A percentile compares a stretch with the other conserved stretches of the same genome.
phyloP scores from a whole-genome alignment of 768 basidiomycete species.

The Phylloporus sp. region DNA sequence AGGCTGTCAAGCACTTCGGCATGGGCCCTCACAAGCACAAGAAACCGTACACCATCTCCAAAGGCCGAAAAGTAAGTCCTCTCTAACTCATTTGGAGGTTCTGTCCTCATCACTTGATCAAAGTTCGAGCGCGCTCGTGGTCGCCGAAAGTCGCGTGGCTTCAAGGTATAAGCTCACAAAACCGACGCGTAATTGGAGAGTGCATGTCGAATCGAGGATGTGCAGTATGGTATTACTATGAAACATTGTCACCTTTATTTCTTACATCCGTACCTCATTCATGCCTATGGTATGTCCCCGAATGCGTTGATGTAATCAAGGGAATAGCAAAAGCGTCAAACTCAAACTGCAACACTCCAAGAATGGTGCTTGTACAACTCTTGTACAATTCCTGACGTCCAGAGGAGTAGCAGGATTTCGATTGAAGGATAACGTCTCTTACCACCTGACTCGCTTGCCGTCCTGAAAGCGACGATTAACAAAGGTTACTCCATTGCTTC shows the following conservation, averaged over 20 bases:
- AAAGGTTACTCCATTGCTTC: background rate
- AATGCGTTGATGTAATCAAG: background rate
- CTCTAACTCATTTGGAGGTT: background rate
- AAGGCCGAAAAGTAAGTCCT: constrained; percentile 82
- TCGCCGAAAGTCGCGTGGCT: constrained; percentile 96
- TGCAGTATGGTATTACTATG: constrained; percentile 32
- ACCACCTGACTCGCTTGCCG: constrained; percentile 20
- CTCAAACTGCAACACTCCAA: background rate
- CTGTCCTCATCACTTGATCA: constrained; percentile 3
- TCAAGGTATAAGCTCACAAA: constrained; percentile 74
- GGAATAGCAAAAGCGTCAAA: background rate
- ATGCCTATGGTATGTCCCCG: constrained; percentile 25
- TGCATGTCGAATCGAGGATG: constrained; percentile 25
- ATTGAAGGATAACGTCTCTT: background rate
- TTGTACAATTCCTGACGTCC: too few species aligned
- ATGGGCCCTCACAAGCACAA: constrained; percentile 99
- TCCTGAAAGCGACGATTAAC: constrained; percentile 8
- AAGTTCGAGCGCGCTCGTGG: constrained; percentile 97
- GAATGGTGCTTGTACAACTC: too few species aligned
- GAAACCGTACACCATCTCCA: constrained; percentile 93
- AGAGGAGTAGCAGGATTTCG: background rate
- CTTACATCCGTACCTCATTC: constrained; percentile 21
- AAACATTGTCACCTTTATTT: constrained; percentile 19
- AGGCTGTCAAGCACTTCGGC: constrained; percentile 97
- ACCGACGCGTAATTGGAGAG: constrained; percentile 30